phyloP scores from a whole-genome alignment of 148 eudicot species.

The Cornus suecica region DNA sequence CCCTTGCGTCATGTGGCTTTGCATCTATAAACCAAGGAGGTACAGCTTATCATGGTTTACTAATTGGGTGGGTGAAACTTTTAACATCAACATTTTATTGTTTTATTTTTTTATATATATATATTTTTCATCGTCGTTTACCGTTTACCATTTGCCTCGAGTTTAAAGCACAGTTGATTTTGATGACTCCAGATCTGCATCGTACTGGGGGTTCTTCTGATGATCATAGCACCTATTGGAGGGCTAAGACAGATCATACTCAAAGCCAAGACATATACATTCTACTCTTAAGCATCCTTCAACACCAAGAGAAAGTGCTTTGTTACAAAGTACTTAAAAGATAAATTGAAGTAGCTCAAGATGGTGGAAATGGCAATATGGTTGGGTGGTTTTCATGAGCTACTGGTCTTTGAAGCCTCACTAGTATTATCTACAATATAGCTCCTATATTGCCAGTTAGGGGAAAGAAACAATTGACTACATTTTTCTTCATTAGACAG shows the following conservation, averaged over 20 bases:
- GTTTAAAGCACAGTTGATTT: neutral
- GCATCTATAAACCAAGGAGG: conserved; percentile 16
- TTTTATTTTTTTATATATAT: too few species aligned
- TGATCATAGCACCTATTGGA: conserved; percentile 23
- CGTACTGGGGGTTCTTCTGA: conserved; percentile 16
- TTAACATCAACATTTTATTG: too few species aligned
- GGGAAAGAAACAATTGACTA: neutral
- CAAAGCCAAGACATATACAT: conserved; percentile 9
- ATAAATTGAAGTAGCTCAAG: neutral
- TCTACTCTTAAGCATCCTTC: neutral
- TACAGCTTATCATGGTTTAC: conserved; percentile 20
- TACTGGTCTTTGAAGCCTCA: neutral
- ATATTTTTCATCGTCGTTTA: too few species aligned
- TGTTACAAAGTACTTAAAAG: neutral
- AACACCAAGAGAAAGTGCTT: neutral
- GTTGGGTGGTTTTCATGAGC: neutral
- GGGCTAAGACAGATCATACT: conserved; percentile 23
- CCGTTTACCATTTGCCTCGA: neutral
- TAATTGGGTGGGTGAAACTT: conserved; percentile 13
- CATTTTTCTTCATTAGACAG: neutral
- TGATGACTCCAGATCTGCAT: conserved; percentile 15
- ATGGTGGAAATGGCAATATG: neutral
- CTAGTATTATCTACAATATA: neutral
- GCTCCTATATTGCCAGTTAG: neutral
- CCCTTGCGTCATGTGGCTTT: conserved; percentile 26